Evolutionary conservation across 441 rosid genomes (phyloP), one percentile per base, ranked within the genome.

Genomic region (Eruca vesicaria): DNA sequence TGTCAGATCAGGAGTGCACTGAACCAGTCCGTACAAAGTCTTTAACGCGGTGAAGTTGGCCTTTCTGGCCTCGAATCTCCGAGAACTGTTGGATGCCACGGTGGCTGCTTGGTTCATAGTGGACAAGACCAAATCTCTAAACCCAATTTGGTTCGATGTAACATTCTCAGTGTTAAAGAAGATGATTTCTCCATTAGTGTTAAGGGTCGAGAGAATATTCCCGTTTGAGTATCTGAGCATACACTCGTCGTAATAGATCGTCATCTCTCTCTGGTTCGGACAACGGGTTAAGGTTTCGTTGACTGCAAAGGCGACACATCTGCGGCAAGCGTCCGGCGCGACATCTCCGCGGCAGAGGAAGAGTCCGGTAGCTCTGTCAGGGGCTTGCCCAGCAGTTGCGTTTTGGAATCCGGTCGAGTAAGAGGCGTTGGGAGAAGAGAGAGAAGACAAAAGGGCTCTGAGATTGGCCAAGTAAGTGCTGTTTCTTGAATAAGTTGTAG

Each of bases 1-100:
- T 0, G 78, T 21, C n/a, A 86, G 36, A 63, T 89, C 89, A 0
- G 84, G 86, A 3, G 78, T 83, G 64, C 91, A 89, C 77, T 89
- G 94, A 3, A 18, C 86, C 1, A 82, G 18, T 1, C 10, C 38
- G 68, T 82, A 85, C 14, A 87, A 1, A 1, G 0, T 58, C 58
- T 76, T 69, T 0, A 38, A 12, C 2, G 5, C 23, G 0, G 74
- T 58, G 0, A 12, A 9, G 0, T 52, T 66, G 0, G 5, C 55
- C 3, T 73, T 12, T 9, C 3, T 16, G 0, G 45, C 63, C 0
- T 60, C 72, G 55, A 78, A 79, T 5, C 7, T 75, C 7, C 41
- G 29, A 0, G 31, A 6, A 3, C 76, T 80, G 8, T 0, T 11
- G 1, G 16, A 1, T 2, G 75, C 62, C 1, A 19, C 52, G 0